Evolutionary conservation across 176 grass and related monocot genomes (phyloP).

Genomic region (Raddia distichophylla): DNA sequence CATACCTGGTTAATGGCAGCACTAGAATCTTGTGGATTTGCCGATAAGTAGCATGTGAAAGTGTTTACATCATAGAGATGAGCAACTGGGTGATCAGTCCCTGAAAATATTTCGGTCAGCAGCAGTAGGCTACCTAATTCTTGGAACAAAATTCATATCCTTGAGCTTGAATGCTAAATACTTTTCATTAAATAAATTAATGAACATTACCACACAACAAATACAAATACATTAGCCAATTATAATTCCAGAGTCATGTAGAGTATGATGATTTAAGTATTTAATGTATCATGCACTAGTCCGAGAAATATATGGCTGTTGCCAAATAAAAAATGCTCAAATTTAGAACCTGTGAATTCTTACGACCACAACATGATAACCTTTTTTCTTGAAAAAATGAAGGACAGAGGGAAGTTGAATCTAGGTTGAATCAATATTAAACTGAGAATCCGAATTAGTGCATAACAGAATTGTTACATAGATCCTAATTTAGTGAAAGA

Average conservation of each 20-base stretch:
- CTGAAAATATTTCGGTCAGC: constrained; percentile 53
- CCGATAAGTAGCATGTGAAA: constrained; percentile 90
- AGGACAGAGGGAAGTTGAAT: constrained; percentile 25
- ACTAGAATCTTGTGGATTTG: constrained; percentile 67
- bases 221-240: constrained; percentile 10
- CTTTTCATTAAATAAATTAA: neutral
- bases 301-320: neutral
- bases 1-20: constrained; percentile 91
- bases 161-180: neutral
- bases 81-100: constrained; percentile 89
- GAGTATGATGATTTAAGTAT: constrained; percentile 8
- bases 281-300: neutral
- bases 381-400: neutral
- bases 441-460: constrained; percentile 24
- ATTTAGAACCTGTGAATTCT: neutral
- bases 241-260: neutral
- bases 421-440: constrained; percentile 16
- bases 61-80: constrained; percentile 97
- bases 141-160: constrained; percentile 18
- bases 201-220: neutral
- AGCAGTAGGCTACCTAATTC: neutral
- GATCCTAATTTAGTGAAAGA: constrained; percentile 30
- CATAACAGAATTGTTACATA: constrained; percentile 28
- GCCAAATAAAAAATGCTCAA: neutral
- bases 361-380: neutral